A percentile compares a stretch with the other conserved stretches of the same genome.
Conservation (phyloP, 257 asterid genomes). For the Mentha longifolia region DNA sequence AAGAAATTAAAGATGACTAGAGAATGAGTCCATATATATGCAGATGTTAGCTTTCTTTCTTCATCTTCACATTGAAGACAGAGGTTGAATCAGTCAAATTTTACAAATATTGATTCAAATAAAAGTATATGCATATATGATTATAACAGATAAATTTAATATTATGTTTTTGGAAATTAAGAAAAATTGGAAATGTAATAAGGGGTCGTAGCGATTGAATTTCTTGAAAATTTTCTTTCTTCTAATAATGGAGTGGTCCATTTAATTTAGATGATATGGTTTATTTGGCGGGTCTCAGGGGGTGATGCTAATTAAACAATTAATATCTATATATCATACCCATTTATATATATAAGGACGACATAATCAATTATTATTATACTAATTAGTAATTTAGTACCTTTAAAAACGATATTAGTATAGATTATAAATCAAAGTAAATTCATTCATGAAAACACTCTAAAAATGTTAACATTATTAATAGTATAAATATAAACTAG, state of each 20-base stretch:
- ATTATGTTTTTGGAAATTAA: no score
- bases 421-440: neutral
- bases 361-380: no score
- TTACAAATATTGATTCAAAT: neutral
- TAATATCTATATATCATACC: no score
- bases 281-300: slow-evolving; percentile 3
- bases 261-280: neutral
- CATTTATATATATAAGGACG: no score
- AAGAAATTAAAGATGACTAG: no score
- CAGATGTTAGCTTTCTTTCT: no score
- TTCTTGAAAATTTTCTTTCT: slow-evolving; percentile 2
- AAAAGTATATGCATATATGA: no score
- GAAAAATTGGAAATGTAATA: neutral
- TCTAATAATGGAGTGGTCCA: slow-evolving; percentile 7
- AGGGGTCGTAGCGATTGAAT: neutral
- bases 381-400: no score
- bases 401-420: neutral
- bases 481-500: no score
- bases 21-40: no score
- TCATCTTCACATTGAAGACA: no score
- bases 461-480: no score
- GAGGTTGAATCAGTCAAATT: slow-evolving; percentile 1
- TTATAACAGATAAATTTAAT: neutral
- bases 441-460: neutral
- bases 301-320: neutral